phyloP scores from a whole-genome alignment of 345 rosid genomes.

The Populus deltoides region DNA sequence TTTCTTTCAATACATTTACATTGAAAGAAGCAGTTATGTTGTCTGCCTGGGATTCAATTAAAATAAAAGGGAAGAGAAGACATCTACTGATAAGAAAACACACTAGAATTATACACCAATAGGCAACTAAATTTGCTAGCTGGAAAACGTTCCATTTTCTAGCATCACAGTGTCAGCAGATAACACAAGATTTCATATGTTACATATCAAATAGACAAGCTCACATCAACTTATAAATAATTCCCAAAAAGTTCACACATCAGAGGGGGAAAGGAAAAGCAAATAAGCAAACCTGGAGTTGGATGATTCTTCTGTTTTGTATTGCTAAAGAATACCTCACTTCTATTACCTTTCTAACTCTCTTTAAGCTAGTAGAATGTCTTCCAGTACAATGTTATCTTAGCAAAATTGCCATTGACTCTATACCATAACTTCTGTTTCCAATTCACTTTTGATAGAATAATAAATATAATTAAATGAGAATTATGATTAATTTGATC shows the following conservation, averaged over 20 bases:
- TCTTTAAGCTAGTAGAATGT: neutral
- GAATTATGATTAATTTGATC: neutral
- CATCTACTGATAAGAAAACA: neutral
- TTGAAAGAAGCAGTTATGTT: neutral
- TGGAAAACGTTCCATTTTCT: neutral
- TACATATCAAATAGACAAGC: neutral
- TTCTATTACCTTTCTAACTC: neutral
- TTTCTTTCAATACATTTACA: neutral
- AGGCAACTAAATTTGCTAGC: neutral
- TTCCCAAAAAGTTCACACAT: neutral
- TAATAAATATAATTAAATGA: neutral
- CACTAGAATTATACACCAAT: neutral
- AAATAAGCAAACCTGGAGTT: neutral
- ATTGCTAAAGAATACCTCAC: neutral
- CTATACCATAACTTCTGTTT: neutral
- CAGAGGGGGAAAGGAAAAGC: neutral
- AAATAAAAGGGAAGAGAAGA: neutral
- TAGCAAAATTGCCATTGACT: neutral
- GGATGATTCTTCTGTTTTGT: too few relatives aligned
- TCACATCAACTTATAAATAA: neutral
- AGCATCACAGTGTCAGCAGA: conserved; percentile 1
- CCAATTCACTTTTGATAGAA: neutral
- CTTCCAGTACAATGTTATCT: conserved; percentile 1
- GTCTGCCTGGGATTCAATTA: neutral
- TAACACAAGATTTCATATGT: neutral